These are phyloP conservation scores for Eimeria acervulina DNA, from an alignment of 169 alveolate genomes.

Conservation along the genomic window DNA sequence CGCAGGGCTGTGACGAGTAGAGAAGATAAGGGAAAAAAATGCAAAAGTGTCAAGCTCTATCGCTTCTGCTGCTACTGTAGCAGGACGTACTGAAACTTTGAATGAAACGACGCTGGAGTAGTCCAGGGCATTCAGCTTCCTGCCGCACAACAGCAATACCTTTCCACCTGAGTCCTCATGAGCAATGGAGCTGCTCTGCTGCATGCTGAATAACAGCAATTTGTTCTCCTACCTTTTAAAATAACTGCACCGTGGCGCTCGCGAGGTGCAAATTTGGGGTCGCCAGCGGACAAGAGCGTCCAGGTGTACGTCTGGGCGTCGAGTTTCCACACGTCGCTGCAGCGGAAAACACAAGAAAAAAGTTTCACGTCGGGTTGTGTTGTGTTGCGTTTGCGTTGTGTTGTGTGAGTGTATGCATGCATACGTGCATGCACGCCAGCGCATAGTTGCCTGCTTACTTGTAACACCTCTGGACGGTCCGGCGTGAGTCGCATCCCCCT, in stretches of 20 bases:
- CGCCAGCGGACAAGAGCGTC: conserved; percentile 74
- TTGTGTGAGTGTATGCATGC: not conserved
- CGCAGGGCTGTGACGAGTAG: conserved; percentile 49
- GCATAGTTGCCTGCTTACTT: conserved; percentile 74
- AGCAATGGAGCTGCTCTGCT: not conserved
- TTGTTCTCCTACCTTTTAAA: not conserved
- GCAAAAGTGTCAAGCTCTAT: too few species aligned
- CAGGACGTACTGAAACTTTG: conserved; percentile 32
- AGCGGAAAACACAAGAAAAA: not conserved
- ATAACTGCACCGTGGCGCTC: conserved; percentile 65
- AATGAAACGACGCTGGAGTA: conserved; percentile 49
- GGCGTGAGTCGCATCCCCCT: conserved; percentile 80
- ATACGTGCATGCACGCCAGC: too few species aligned
- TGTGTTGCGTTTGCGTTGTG: not conserved
- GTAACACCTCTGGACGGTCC: conserved; percentile 79
- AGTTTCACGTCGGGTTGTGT: not conserved
- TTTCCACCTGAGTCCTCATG: conserved; percentile 58
- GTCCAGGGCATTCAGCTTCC: conserved; percentile 67
- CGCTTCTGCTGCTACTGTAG: not conserved
- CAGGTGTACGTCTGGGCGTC: conserved; percentile 52
- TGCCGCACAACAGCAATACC: conserved; percentile 75
- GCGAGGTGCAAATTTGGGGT: conserved; percentile 72
- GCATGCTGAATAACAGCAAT: not conserved
- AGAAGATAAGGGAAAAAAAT: not conserved
- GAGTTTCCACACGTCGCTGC: conserved; percentile 76